phyloP scores from a whole-genome alignment of 176 grass and related monocot species.

The Stipa capillata region DNA sequence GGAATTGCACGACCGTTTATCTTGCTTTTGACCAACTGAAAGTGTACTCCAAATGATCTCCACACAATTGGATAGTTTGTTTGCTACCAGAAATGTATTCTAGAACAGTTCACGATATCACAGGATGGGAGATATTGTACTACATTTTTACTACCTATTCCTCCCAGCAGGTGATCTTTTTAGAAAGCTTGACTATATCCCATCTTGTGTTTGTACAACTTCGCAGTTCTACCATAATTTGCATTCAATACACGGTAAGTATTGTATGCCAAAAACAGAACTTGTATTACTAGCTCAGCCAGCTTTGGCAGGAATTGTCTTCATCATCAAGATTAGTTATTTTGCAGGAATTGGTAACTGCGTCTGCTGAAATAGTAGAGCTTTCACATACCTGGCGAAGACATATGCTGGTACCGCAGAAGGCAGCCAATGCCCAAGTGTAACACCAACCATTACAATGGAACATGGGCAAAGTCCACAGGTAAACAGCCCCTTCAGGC shows the following conservation, averaged over 20 bases:
- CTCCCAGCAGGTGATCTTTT: not conserved
- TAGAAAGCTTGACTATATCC: not conserved
- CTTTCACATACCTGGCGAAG: slow-evolving; percentile 65
- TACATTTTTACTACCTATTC: not conserved
- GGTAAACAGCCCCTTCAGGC: slow-evolving; percentile 63
- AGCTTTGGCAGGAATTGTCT: too few relatives aligned
- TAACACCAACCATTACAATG: slow-evolving; percentile 98
- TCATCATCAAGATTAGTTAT: too few relatives aligned
- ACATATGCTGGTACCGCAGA: slow-evolving; percentile 89
- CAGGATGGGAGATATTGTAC: not conserved
- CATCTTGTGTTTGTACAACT: not conserved
- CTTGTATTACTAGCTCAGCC: too few relatives aligned
- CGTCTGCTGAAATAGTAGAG: too few relatives aligned
- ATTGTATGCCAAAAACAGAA: not conserved
- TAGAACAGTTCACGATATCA: not conserved
- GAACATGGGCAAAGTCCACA: slow-evolving; percentile 97
- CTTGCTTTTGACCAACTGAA: not conserved
- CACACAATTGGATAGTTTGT: not conserved
- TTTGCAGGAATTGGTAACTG: too few relatives aligned
- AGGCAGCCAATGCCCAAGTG: slow-evolving; percentile 77
- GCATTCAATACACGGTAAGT: not conserved
- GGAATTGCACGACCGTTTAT: not conserved
- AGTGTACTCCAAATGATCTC: not conserved
- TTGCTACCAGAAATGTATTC: not conserved
- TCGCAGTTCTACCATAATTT: not conserved